Evolutionary conservation across 495 filamentous ascomycete genomes (phyloP).

Genomic region (Tuber microsphaerosporum): DNA sequence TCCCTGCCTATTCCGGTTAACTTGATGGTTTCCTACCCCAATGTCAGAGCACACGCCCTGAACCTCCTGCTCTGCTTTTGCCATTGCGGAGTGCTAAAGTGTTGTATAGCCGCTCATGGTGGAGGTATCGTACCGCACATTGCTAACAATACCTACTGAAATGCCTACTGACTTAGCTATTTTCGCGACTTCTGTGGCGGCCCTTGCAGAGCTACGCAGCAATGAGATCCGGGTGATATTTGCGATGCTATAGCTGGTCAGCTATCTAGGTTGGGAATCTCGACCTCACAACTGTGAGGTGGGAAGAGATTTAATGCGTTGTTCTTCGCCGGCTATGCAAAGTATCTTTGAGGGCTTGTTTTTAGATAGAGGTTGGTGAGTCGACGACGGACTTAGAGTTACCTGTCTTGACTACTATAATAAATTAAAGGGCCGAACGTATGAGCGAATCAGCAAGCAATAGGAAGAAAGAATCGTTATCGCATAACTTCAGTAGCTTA

Average conservation of each 20-base stretch:
- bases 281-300: not conserved
- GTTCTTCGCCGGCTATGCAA: not conserved
- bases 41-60: not conserved
- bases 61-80: not conserved
- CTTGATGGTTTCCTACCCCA: not conserved
- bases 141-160: not conserved
- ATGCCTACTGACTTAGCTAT: not conserved
- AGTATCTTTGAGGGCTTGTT: not conserved
- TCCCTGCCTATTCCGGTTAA: not conserved
- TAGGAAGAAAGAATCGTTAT: not conserved
- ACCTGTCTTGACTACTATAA: not conserved
- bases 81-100: not conserved
- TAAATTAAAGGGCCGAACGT: not conserved
- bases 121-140: not conserved
- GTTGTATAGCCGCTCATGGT: not conserved
- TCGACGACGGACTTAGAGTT: not conserved
- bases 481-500: not conserved
- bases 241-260: not conserved
- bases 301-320: not conserved
- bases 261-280: not conserved
- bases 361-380: not conserved
- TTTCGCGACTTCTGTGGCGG: not conserved
- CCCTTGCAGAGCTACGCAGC: not conserved
- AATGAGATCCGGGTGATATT: not conserved
- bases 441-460: not conserved